Evolutionary conservation across 1,284 basidiomycete species (phyloP).

Genomic region (Ganoderma meredithae): DNA sequence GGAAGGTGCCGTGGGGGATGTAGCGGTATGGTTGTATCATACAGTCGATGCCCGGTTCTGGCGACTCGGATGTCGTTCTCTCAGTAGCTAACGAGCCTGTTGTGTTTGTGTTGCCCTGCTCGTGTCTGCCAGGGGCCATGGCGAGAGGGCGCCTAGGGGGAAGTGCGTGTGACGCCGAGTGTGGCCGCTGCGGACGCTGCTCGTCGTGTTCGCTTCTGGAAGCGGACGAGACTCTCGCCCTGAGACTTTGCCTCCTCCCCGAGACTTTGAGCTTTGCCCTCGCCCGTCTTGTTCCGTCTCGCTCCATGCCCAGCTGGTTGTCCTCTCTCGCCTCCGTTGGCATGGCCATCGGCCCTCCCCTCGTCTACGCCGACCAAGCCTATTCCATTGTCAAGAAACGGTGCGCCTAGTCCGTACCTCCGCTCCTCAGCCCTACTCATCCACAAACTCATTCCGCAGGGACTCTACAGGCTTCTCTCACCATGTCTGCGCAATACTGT

Average conservation of each 20-base stretch:
- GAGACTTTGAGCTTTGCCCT: too few species aligned
- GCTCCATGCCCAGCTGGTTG: conserved; percentile 58
- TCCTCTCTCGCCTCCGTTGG: conserved; percentile 66
- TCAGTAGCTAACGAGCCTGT: not conserved
- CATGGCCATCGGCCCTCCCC: conserved; percentile 77
- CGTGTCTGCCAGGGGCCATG: not conserved
- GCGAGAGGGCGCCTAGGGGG: too few species aligned
- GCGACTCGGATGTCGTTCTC: not conserved
- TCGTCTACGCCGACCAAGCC: conserved; percentile 85
- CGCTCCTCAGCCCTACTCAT: conserved; percentile 13
- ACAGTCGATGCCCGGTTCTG: conserved; percentile 4
- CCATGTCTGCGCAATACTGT: conserved; percentile 85
- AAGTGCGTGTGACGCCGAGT: too few species aligned
- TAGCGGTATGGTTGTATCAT: conserved; percentile 15
- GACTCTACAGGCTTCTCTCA: conserved; percentile 86
- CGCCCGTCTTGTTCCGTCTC: conserved; percentile 31
- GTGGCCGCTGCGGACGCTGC: too few species aligned
- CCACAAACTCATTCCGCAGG: conserved; percentile 49
- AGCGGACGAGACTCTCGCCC: not conserved
- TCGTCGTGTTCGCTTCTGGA: not conserved
- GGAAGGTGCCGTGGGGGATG: conserved; percentile 6
- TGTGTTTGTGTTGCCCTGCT: not conserved
- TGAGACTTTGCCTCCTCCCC: not conserved
- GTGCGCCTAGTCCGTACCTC: conserved; percentile 42
- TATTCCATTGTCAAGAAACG: conserved; percentile 76